Percentiles rank a stretch among this genome's conserved stretches.
Conservation (phyloP, 768 basidiomycete genomes). For the Hirschioporus abietinus region DNA sequence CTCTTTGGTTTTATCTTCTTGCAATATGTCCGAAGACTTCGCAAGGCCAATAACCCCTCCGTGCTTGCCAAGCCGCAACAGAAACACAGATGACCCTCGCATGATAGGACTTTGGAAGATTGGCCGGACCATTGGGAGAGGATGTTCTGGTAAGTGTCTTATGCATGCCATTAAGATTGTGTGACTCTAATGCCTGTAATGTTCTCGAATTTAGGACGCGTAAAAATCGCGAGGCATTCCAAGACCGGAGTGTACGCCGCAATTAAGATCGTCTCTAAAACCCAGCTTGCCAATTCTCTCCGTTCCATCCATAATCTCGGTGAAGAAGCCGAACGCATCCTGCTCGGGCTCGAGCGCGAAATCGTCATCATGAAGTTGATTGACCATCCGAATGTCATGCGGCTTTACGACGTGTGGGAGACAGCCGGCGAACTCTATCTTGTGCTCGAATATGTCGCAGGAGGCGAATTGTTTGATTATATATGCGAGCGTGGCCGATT, state of each 20-base stretch:
- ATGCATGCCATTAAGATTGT: background rate
- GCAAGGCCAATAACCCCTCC: background rate
- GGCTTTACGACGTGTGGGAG: conserved; percentile 96
- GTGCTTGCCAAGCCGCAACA: background rate
- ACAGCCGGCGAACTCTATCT: conserved; percentile 84
- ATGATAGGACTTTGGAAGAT: conserved; percentile 81
- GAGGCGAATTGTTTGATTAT: conserved; percentile 93
- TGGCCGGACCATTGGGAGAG: conserved; percentile 78
- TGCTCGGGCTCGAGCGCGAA: conserved; percentile 83
- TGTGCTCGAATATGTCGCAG: conserved; percentile 91
- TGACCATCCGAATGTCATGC: conserved; percentile 91
- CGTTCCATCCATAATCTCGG: conserved; percentile 59
- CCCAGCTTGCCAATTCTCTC: conserved; percentile 54
- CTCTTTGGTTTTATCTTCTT: background rate
- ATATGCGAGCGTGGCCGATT: conserved; percentile 76
- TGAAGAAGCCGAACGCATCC: conserved; percentile 70
- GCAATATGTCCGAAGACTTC: background rate
- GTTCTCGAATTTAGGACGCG: conserved; percentile 55
- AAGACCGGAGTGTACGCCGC: conserved; percentile 87
- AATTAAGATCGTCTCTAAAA: conserved; percentile 90
- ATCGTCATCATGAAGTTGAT: conserved; percentile 98
- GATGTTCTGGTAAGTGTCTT: conserved; percentile 58
- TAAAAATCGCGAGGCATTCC: conserved; percentile 84
- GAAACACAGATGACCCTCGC: conserved; percentile 44
- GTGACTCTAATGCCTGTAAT: background rate